Evolutionary conservation across 1,284 basidiomycete genomes (phyloP).

Genomic region (Apiotrichum montevideense): DNA sequence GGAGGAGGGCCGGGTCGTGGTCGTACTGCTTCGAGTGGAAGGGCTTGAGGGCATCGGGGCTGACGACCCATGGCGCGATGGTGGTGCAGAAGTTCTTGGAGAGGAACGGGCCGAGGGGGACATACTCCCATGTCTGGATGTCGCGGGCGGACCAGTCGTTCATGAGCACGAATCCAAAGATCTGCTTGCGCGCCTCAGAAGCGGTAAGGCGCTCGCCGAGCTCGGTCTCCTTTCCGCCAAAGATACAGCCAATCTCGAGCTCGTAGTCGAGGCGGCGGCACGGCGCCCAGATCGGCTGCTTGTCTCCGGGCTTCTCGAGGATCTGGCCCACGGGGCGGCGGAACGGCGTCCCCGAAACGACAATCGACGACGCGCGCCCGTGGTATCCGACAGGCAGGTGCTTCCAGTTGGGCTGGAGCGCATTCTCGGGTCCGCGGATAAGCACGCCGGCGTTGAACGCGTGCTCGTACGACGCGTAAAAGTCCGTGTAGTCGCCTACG

Average conservation of each 20-base stretch:
- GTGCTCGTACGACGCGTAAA: constrained; percentile 21
- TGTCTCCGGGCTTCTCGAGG: constrained; percentile 19
- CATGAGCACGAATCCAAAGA: constrained; percentile 24
- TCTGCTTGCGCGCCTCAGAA: constrained; percentile 16
- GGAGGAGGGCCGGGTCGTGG: constrained; percentile 14
- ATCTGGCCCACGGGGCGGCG: constrained; percentile 22
- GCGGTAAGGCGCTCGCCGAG: constrained; percentile 18
- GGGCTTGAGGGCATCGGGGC: constrained; percentile 19
- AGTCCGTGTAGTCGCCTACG: constrained; percentile 22
- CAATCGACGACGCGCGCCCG: constrained; percentile 20
- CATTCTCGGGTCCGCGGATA: constrained; percentile 19
- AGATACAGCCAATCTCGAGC: constrained; percentile 25
- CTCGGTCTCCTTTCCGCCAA: constrained; percentile 17
- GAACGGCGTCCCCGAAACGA: constrained; percentile 21
- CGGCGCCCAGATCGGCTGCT: constrained; percentile 18
- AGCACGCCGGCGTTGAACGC: constrained; percentile 22
- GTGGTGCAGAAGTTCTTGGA: constrained; percentile 31
- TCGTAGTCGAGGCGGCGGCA: constrained; percentile 25
- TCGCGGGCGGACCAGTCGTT: constrained; percentile 31
- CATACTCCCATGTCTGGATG: constrained; percentile 24
- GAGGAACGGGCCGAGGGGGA: constrained; percentile 22
- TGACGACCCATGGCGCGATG: constrained; percentile 25
- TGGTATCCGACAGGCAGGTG: constrained; percentile 26
- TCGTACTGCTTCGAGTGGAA: constrained; percentile 21
- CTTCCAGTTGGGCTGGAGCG: constrained; percentile 24